Base-by-base conservation (phyloP, 345 rosid species). In the Trapa bicornis region DNA sequence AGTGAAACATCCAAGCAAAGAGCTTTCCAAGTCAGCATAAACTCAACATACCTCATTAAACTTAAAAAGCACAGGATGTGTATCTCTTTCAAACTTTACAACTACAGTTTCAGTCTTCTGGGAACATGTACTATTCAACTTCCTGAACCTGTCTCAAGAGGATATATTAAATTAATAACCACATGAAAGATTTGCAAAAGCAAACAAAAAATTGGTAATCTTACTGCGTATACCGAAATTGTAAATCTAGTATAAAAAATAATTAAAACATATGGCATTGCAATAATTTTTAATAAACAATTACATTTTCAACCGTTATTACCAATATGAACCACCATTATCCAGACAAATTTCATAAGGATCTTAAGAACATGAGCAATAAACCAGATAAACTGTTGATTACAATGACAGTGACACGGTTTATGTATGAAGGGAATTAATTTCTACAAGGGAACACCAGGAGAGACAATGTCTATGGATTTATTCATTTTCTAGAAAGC, bases 21-120 rank as follows among this genome's bases (percentile, higher is more conserved):
- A 22, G 29, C 29, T 22, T 22, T 22, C 29, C 29, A 22, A 22
- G 29, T 22, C 29, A 22, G 29, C 29, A 22, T 17, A 48, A 65
- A 38, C 69, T 74, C 66, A 41, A 60, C 66, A 58, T 78, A 90
- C 99, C 96, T 93, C 99, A 67, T 93, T 93, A 67, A 74, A 93
- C 82, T 87, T 90, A 79, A 90, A 93, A 70, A 93, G 82, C 74
- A 90, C 70, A 67, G 97, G 98, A 4, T 80, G 86, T 38, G 78
- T 79, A 72, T 88, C 88, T 83, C 91, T 88, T 71, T 80, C 81
- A 6, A 70, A 79, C 15, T 87, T 79, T 61, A 77, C 73, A 61
- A 72, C 66, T 73, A 69, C 78, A 67, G 61, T 71, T 73, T 81
- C 84, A 53, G 79, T 65, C 73, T 74, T 68, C 71, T 65, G 75